Conservation (phyloP, 140 eudicot species). For the Senecio squalidus region DNA sequence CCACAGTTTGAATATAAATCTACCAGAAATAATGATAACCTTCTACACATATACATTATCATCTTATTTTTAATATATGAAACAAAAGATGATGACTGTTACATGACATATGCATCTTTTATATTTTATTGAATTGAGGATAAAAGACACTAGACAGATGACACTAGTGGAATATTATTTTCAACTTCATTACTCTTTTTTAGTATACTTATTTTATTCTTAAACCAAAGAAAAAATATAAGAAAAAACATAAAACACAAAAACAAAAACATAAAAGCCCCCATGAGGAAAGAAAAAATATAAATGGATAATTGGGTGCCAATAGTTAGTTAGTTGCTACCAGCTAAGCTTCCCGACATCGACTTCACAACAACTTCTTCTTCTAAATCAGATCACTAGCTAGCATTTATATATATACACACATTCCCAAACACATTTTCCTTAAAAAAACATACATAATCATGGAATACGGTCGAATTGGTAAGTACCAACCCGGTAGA, state of each 20-base stretch:
- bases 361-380: conserved; percentile 35
- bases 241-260: background rate
- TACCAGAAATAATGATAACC: too few species aligned
- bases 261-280: background rate
- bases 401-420: conserved; percentile 8
- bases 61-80: background rate
- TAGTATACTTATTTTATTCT: background rate
- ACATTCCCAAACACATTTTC: background rate
- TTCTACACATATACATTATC: background rate
- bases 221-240: background rate
- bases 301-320: conserved; percentile 22
- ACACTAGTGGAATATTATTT: background rate
- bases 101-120: background rate
- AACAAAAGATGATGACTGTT: background rate
- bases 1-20: too few species aligned
- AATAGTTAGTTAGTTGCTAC: conserved; percentile 29
- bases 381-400: background rate
- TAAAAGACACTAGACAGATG: too few species aligned
- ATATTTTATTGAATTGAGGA: background rate
- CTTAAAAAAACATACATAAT: background rate
- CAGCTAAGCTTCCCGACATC: conserved; percentile 32
- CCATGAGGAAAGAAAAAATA: background rate
- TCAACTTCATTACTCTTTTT: background rate
- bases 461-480: conserved; percentile 51
- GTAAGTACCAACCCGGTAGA: conserved; percentile 47